Conservation (phyloP, 495 filamentous ascomycete genomes). For the Tuber indicum region DNA sequence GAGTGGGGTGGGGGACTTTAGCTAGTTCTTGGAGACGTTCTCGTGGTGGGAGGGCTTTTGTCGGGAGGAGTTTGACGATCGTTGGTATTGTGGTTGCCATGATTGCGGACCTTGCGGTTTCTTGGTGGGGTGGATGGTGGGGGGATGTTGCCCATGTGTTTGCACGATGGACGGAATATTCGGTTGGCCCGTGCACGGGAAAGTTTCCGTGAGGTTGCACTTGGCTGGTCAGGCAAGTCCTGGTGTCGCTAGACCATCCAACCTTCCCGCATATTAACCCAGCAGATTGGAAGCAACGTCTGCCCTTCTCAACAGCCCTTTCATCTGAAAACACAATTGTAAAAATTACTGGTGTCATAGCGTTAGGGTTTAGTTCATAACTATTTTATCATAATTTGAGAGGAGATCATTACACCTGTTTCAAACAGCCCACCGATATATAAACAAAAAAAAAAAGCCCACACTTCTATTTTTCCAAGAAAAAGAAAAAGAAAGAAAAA, state of each 20-base stretch:
- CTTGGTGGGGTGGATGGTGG: conserved; percentile 10
- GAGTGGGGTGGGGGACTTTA: conserved; percentile 21
- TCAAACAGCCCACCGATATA: not conserved
- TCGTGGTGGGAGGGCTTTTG: conserved; percentile 13
- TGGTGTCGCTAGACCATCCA: not conserved
- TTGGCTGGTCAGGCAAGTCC: not conserved
- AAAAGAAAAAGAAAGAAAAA: conserved; percentile 17
- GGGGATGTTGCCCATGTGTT: conserved; percentile 7
- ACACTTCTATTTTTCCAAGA: conserved; percentile 36
- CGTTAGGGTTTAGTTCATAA: not conserved
- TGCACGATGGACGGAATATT: conserved; percentile 1
- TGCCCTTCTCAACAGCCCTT: not conserved
- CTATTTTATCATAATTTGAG: not conserved
- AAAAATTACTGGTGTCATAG: not conserved
- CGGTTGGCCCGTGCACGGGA: conserved; percentile 8
- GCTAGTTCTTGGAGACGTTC: conserved; percentile 35
- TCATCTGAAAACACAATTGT: not conserved
- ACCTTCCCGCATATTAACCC: not conserved
- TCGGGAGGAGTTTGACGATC: conserved; percentile 3
- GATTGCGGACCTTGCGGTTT: conserved; percentile 3
- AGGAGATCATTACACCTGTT: not conserved
- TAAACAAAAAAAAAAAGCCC: conserved; percentile 1
- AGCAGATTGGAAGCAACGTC: not conserved
- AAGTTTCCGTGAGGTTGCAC: conserved; percentile 3
- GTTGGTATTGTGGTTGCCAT: conserved; percentile 7